Evolutionary conservation across 1,284 basidiomycete genomes (phyloP).

Genomic region (Ganoderma lucidum): DNA sequence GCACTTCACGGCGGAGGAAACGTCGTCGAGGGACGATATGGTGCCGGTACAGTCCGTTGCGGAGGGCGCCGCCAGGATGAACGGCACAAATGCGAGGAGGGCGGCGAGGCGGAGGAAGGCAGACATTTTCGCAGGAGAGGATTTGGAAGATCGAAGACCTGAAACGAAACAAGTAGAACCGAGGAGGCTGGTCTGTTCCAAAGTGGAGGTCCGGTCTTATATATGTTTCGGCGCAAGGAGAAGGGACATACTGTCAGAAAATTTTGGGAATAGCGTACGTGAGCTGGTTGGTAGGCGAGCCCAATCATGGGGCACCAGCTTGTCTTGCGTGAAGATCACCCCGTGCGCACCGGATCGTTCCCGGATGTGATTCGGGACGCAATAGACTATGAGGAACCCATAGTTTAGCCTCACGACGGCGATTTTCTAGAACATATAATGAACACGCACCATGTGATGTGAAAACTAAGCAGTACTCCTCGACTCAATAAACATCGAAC

Average conservation of each 20-base stretch:
- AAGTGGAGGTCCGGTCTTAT: not conserved
- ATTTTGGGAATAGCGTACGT: not conserved
- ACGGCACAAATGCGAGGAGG: constrained; percentile 22
- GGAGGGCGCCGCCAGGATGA: constrained; percentile 20
- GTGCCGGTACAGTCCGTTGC: constrained; percentile 40
- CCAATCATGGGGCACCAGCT: not conserved
- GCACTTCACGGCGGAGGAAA: constrained; percentile 41
- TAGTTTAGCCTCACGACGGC: not conserved
- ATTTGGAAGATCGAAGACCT: not conserved
- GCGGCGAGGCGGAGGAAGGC: constrained; percentile 28
- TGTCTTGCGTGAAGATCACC: not conserved
- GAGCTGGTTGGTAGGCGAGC: not conserved
- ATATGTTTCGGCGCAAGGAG: not conserved
- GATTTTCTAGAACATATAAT: not conserved
- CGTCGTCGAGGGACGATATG: constrained; percentile 46
- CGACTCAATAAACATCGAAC: not conserved
- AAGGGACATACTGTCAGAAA: not conserved
- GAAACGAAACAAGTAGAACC: not conserved
- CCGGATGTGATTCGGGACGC: not conserved
- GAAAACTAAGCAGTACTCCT: not conserved
- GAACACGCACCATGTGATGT: not conserved
- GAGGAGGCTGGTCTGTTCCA: not conserved
- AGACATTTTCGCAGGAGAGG: constrained; percentile 8
- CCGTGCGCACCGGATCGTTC: not conserved
- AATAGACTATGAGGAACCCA: not conserved